Base-by-base conservation (phyloP, 1,284 basidiomycete species). In the Sporisorium sorghi region DNA sequence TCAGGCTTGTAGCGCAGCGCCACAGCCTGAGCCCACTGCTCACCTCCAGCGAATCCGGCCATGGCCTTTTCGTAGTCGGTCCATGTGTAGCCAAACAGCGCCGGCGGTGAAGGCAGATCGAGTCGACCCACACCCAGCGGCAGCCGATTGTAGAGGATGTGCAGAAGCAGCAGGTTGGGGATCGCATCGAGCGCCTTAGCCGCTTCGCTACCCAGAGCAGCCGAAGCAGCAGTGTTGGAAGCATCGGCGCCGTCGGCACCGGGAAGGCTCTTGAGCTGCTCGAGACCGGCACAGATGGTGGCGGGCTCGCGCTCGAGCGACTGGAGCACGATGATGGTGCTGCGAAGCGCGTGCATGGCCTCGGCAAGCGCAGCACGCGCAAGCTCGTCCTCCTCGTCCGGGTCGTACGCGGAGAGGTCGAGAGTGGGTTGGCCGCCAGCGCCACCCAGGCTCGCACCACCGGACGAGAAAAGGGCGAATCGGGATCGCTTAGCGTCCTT, bases 311-410 rank as follows among this genome's bases (percentile, higher is more conserved):
- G 71, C 21, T 82, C 76, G 32, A 83, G 58, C 19, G 76, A 66
- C 33, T 80, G 76, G 3, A 81, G 62, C 44, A 81, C 80, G 19
- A 76, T 67, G 52, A 77, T 66, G 40, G 78, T 81, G 64, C 73
- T 75, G 40, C 71, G 76, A 32, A 83, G 58, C 7, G 81, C 82
- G n/a, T 77, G 73, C 52, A 83, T 67, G 5, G 82, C 82, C 58
- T 84, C 82, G 23, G 68, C 75, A 5, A 84, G 72, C 19, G 82
- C 82, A 9, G 78, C 80, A 21, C 71, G 71, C 0, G 82, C 82
- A 11, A 84, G 71, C 58, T 84, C 82, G 53, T 83, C 82, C 32
- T 80, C 80, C 47, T 76, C 73, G 39, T 79, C 66, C 17, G 76
- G 73, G 26, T 76, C 67, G 39, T 60, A 71, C 10, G 78, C 72